These are phyloP conservation scores for Ophiocordyceps robertsii DNA, from an alignment of 2,329 filamentous ascomycete species.

Conservation along the genomic window DNA sequence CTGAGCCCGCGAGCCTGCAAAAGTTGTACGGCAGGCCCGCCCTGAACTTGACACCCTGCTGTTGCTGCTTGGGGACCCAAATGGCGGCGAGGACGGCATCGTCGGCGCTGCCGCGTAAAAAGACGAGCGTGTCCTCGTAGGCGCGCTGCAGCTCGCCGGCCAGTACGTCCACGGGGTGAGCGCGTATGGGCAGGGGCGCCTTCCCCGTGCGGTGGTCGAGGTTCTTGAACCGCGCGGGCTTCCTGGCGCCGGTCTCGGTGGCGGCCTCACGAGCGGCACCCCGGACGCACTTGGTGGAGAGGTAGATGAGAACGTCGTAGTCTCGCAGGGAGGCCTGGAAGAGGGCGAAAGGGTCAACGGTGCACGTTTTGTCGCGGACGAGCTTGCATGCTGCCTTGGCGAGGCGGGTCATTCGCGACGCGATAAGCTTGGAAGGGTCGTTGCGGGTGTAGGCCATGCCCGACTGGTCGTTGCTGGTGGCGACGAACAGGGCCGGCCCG, in stretches of 20 bases:
- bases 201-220: constrained; percentile 45
- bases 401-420: constrained; percentile 68
- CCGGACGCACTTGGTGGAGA: constrained; percentile 43
- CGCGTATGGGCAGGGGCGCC: constrained; percentile 33
- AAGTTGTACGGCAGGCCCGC: constrained; percentile 56
- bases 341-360: constrained; percentile 37
- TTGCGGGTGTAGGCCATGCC: constrained; percentile 69
- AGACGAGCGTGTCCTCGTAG: constrained; percentile 59
- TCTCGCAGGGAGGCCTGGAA: constrained; percentile 64
- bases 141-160: constrained; percentile 51
- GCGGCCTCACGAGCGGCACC: constrained; percentile 24
- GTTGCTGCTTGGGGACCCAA: constrained; percentile 39
- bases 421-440: constrained; percentile 66
- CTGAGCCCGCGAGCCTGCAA: constrained; percentile 11
- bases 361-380: constrained; percentile 36
- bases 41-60: constrained; percentile 42
- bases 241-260: constrained; percentile 19
- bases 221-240: constrained; percentile 63
- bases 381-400: constrained; percentile 62
- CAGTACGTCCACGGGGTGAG: constrained; percentile 49
- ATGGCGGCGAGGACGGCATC: constrained; percentile 41
- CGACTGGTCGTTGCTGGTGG: constrained; percentile 62
- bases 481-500: constrained; percentile 65
- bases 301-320: constrained; percentile 74
- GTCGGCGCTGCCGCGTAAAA: constrained; percentile 61